Percentiles rank a stretch among this genome's conserved stretches.
Conservation (phyloP, 352 stramenopile species). For the Peronosclerospora sorghi region DNA sequence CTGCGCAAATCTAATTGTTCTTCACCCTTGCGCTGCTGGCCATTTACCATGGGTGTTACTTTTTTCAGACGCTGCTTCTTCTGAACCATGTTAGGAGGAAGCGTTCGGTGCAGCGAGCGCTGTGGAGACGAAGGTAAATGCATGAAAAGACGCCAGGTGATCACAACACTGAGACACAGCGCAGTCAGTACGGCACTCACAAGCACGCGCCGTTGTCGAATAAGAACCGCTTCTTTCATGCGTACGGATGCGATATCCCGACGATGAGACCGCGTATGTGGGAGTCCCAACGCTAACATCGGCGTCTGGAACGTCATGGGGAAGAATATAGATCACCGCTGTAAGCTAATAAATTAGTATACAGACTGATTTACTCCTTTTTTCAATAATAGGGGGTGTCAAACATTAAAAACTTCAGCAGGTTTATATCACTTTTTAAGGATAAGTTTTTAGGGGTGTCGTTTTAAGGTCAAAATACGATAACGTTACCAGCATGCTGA, state of each 20-base stretch:
- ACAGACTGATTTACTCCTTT: too few relatives aligned
- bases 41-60: conserved; percentile 8
- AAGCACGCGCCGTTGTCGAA: conserved; percentile 10
- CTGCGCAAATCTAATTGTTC: conserved; percentile 10
- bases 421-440: too few relatives aligned
- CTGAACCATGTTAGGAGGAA: conserved; percentile 9
- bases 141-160: conserved; percentile 32
- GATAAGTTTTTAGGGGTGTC: too few relatives aligned
- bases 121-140: conserved; percentile 20
- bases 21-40: conserved; percentile 7
- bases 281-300: conserved; percentile 40
- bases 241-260: conserved; percentile 1
- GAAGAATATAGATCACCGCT: too few relatives aligned
- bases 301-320: conserved; percentile 49
- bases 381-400: too few relatives aligned
- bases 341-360: too few relatives aligned
- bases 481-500: too few relatives aligned
- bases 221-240: conserved; percentile 9
- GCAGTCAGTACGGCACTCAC: conserved; percentile 14
- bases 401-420: too few relatives aligned
- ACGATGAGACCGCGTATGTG: conserved; percentile 14
- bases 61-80: conserved; percentile 5
- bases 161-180: conserved; percentile 27
- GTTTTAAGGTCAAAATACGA: too few relatives aligned
- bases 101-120: conserved; percentile 17